phyloP scores from a whole-genome alignment of 164 flowering plant species.

The Vitis rotundifolia region DNA sequence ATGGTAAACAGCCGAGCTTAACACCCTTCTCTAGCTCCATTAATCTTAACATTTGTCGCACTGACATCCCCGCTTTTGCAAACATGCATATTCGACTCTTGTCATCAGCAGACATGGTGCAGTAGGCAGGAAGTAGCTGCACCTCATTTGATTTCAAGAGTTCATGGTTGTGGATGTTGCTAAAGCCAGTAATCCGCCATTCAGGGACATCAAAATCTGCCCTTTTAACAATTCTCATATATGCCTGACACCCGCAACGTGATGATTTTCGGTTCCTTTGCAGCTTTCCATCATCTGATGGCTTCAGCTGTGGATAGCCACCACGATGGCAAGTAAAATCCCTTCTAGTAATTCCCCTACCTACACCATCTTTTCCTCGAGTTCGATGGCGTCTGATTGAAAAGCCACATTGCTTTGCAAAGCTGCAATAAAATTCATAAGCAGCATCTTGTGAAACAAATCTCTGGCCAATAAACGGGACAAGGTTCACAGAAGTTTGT shows the following conservation, averaged over 20 bases:
- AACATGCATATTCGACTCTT: conserved; percentile 80
- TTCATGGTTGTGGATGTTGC: conserved; percentile 80
- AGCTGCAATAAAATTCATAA: conserved; percentile 82
- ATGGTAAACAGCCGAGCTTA: conserved; percentile 72
- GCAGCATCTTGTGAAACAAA: conserved; percentile 92
- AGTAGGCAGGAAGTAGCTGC: conserved; percentile 60
- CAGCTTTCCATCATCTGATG: conserved; percentile 67
- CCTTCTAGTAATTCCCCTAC: conserved; percentile 77
- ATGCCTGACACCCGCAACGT: conserved; percentile 85
- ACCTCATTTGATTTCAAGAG: conserved; percentile 60
- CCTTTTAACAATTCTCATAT: conserved; percentile 75
- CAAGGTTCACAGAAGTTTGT: conserved; percentile 77
- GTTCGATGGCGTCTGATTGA: conserved; percentile 85
- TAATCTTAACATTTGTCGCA: conserved; percentile 72
- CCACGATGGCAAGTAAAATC: conserved; percentile 89
- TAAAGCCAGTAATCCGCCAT: conserved; percentile 84
- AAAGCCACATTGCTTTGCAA: conserved; percentile 85
- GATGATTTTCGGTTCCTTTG: conserved; percentile 83
- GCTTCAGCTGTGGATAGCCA: conserved; percentile 75
- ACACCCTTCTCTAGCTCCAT: conserved; percentile 86
- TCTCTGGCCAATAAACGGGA: conserved; percentile 81
- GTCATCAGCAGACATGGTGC: conserved; percentile 68
- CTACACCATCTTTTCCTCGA: conserved; percentile 86
- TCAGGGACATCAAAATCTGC: conserved; percentile 80
- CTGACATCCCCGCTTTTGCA: conserved; percentile 89